A percentile compares a stretch with the other conserved stretches of the same genome.
These are phyloP conservation scores for Symbiodinium natans DNA, from an alignment of 73 alveolate genomes.

Conservation along the genomic window DNA sequence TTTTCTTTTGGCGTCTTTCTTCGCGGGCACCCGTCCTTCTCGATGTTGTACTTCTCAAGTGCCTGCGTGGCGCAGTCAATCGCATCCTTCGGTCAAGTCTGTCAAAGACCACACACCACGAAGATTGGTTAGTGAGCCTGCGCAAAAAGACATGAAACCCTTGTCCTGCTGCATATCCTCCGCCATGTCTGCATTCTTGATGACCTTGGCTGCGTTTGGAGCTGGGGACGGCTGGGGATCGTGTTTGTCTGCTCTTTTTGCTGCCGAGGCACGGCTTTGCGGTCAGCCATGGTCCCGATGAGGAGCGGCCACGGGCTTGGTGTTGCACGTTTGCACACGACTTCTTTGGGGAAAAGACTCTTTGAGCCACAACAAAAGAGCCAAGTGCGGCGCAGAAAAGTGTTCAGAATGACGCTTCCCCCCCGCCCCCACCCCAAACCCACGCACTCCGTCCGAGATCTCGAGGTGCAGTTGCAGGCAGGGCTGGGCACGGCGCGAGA, in stretches of 20 bases:
- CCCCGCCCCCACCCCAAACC: too few relatives aligned
- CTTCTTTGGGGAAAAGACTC: not conserved
- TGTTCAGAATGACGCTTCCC: too few relatives aligned
- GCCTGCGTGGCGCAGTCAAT: slow-evolving; percentile 97
- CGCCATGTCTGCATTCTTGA: slow-evolving; percentile 27
- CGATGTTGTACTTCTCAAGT: slow-evolving; percentile 96
- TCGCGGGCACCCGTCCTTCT: slow-evolving; percentile 95
- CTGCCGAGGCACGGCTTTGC: slow-evolving; percentile 4
- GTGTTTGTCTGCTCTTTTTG: not conserved
- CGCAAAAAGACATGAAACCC: too few relatives aligned
- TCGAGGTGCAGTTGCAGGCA: too few relatives aligned
- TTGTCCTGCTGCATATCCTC: slow-evolving; percentile 96
- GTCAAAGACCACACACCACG: not conserved
- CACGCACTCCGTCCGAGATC: not conserved
- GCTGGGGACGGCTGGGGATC: not conserved
- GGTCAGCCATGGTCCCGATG: slow-evolving; percentile 18
- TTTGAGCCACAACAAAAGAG: not conserved
- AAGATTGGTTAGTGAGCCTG: too few relatives aligned
- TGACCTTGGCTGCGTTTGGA: not conserved
- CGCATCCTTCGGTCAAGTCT: slow-evolving; percentile 69
- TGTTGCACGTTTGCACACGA: not conserved
- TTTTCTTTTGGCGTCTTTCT: too few relatives aligned
- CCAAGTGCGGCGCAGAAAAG: too few relatives aligned
- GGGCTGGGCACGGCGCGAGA: not conserved
- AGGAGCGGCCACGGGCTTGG: not conserved